Conservation (phyloP, 805 yeast genomes). For the Candida multigemmis region DNA sequence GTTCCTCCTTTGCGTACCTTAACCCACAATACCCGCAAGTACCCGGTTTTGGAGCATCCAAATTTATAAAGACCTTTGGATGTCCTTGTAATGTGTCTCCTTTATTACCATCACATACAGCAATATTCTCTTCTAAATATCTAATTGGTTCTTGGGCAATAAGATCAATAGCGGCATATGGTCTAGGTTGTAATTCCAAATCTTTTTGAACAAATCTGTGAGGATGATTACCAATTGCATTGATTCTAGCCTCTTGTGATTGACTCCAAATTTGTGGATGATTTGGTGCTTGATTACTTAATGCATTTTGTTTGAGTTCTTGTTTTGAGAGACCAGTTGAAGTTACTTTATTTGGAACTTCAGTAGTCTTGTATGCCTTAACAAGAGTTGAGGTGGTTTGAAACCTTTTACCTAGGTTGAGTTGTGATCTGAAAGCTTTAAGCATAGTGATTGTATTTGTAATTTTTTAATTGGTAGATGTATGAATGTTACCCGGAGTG, state of each 20-base stretch:
- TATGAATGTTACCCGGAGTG: background rate
- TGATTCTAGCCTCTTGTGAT: conserved; percentile 53
- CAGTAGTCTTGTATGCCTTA: conserved; percentile 3
- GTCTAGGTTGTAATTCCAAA: conserved; percentile 60
- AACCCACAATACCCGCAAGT: conserved; percentile 80
- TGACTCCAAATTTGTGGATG: conserved; percentile 62
- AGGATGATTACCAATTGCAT: conserved; percentile 44
- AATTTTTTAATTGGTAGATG: background rate
- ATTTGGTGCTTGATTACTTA: conserved; percentile 70
- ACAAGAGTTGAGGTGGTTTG: conserved; percentile 1
- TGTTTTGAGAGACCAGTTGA: conserved; percentile 15
- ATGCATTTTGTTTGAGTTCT: conserved; percentile 12
- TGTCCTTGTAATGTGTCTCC: conserved; percentile 68
- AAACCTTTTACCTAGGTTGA: conserved; percentile 1
- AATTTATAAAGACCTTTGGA: conserved; percentile 73
- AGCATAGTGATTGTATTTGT: background rate
- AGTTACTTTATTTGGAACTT: conserved; percentile 3
- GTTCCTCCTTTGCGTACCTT: conserved; percentile 50
- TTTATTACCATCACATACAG: conserved; percentile 78
- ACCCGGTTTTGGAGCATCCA: conserved; percentile 65
- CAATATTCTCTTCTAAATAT: conserved; percentile 50
- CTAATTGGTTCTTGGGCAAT: conserved; percentile 67
- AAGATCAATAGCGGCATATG: conserved; percentile 78
- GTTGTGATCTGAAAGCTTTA: background rate
- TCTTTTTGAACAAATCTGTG: conserved; percentile 64